These are phyloP conservation scores for Brassica hybrid DNA, from an alignment of 441 rosid genomes.

Conservation along the genomic window DNA sequence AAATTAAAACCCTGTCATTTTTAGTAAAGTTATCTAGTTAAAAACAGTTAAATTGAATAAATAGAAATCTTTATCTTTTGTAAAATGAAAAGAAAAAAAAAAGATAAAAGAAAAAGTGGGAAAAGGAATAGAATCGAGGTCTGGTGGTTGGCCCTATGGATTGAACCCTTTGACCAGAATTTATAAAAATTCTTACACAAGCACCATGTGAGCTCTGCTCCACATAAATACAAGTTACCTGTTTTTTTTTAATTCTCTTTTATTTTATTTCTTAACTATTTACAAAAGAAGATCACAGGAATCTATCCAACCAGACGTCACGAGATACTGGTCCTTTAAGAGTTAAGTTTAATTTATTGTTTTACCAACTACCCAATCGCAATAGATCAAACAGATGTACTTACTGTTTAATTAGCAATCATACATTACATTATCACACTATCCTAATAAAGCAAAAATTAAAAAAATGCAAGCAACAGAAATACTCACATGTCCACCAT, in stretches of 20 bases:
- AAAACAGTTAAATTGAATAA: conserved; percentile 28
- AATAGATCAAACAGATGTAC: not conserved
- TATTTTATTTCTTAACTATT: not conserved
- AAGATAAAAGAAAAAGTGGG: conserved; percentile 4
- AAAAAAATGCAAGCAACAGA: conserved; percentile 20
- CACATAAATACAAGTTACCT: conserved; percentile 41
- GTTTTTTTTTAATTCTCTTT: conserved; percentile 14
- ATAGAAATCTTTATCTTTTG: not conserved
- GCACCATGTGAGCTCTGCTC: conserved; percentile 39
- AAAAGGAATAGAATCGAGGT: conserved; percentile 30
- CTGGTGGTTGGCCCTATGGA: conserved; percentile 28
- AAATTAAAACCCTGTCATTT: not conserved
- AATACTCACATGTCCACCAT: conserved; percentile 46
- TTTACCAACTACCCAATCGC: conserved; percentile 25
- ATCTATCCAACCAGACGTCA: conserved; percentile 20
- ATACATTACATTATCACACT: not conserved
- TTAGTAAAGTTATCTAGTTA: not conserved
- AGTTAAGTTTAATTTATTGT: conserved; percentile 15
- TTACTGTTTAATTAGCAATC: conserved; percentile 16
- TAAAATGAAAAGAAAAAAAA: not conserved
- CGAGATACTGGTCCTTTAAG: not conserved
- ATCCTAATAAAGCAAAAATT: not conserved
- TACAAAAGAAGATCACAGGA: conserved; percentile 6
- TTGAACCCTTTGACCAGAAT: conserved; percentile 40
- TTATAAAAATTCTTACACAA: conserved; percentile 34